phyloP scores from a whole-genome alignment of 225 moss, liverwort and hornwort genomes.

The Sphagnum contortum region DNA sequence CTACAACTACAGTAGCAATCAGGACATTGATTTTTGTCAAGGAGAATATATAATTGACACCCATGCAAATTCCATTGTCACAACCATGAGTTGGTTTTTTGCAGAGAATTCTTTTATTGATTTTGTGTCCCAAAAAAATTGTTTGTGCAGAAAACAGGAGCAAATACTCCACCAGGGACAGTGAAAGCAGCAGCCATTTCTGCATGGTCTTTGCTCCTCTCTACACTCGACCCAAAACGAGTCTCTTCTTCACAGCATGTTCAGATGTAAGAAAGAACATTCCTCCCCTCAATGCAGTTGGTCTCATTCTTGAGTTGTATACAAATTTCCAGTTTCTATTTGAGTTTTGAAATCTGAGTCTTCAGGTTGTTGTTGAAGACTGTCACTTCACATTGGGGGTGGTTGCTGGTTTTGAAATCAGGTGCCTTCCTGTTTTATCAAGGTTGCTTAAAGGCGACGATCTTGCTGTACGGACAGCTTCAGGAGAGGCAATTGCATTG shows the following conservation, averaged over 20 bases:
- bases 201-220: constrained; percentile 71
- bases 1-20: no score
- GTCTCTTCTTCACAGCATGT: constrained; percentile 53
- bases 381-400: no score
- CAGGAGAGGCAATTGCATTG: constrained; percentile 78
- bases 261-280: constrained; percentile 37
- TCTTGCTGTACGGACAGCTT: constrained; percentile 55
- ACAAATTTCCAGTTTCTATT: no score
- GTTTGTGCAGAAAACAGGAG: constrained; percentile 43
- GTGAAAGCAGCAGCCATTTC: constrained; percentile 65
- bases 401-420: constrained; percentile 5
- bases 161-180: constrained; percentile 41
- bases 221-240: constrained; percentile 54
- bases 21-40: no score
- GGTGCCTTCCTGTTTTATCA: constrained; percentile 59
- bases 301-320: no score
- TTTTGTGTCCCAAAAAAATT: neutral
- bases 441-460: constrained; percentile 62
- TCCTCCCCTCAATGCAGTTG: no score
- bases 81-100: no score
- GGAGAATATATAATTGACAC: no score
- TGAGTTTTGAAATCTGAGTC: no score
- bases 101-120: neutral
- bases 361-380: no score
- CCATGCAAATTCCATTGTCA: no score